Conservation (phyloP, 2,329 filamentous ascomycete species). For the Penicillium oxalicum region DNA sequence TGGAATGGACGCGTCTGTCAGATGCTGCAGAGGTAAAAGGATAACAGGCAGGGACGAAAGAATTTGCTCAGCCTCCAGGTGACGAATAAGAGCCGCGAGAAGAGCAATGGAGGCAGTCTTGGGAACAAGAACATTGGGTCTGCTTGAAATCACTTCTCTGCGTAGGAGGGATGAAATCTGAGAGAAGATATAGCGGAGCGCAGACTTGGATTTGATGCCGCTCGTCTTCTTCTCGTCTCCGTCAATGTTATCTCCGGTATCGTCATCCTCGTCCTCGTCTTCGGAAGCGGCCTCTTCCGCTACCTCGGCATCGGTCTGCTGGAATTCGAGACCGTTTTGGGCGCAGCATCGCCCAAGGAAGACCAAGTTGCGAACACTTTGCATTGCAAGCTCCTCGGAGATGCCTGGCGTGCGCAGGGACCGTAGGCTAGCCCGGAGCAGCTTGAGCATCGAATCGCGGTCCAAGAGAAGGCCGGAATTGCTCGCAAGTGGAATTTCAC, state of each 20-base stretch:
- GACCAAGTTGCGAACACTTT: conserved; percentile 73
- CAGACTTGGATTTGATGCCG: conserved; percentile 30
- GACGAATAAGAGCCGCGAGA: conserved; percentile 62
- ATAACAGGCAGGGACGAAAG: conserved; percentile 58
- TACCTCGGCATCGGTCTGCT: conserved; percentile 37
- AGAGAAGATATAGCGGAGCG: conserved; percentile 69
- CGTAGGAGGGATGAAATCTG: conserved; percentile 74
- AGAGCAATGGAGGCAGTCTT: conserved; percentile 73
- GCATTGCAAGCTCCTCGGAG: conserved; percentile 68
- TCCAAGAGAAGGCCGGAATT: conserved; percentile 65
- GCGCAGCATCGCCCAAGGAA: conserved; percentile 67
- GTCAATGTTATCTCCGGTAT: conserved; percentile 37
- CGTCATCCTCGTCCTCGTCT: conserved; percentile 44
- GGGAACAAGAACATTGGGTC: conserved; percentile 58
- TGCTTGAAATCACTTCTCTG: conserved; percentile 61
- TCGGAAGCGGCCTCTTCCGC: conserved; percentile 37
- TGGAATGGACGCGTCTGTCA: conserved; percentile 74
- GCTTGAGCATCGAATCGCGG: conserved; percentile 56
- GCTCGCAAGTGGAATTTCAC: conserved; percentile 58
- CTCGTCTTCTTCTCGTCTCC: conserved; percentile 24
- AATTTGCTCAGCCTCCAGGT: conserved; percentile 54
- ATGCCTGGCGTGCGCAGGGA: conserved; percentile 59
- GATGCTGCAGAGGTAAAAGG: conserved; percentile 66
- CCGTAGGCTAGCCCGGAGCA: conserved; percentile 52
- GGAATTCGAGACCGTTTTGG: conserved; percentile 49